Base-by-base conservation (phyloP, 495 filamentous ascomycete genomes). In the Penicillium manginii region DNA sequence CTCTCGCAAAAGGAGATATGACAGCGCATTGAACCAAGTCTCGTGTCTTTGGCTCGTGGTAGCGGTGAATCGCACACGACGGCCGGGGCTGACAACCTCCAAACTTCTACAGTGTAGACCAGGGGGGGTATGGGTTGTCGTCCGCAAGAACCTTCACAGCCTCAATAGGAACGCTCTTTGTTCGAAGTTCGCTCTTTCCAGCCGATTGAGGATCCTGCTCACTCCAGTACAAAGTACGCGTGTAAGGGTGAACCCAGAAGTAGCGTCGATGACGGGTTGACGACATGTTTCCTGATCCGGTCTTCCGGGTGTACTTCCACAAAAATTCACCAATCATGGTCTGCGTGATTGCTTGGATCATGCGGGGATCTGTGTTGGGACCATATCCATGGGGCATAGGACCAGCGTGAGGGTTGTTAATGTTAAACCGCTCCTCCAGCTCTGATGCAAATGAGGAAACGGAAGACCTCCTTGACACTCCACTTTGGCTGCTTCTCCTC, bases 201-300 rank as follows among this genome's bases (percentile, higher is more conserved):
- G 88, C 91, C 23, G 79, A 81, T 42, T 88, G 84, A 1, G 96
- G 96, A 72, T 98, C 93, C 39, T 87, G 82, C 55, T 96, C 91
- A 68, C 91, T 96, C 94, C 94, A 98, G 78, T 98, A 98, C 55
- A 98, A 72, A 0, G 93, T 97, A 29, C 92, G 86, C 4, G 96
- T 98, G 73, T 98, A 98, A 0, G 94, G 94, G 73, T 98, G 94
- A 19, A 98, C 90, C 94, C 94, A 98, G 84, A 98, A 98, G 78
- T 96, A 98, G 26, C 94, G 87, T 33, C 91, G 86, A 70, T 98
- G 94, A 45, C 94, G 81, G 35, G 91, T 96, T 55, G 84, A 86
- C 4, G 93, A 97, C 75, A 96, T 86, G 48, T 91, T 88, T 54
- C 85, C 87, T 4, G 93, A 87, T 17, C 92, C 93, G 57, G 92